Conservation (phyloP, 1,284 basidiomycete genomes). For the Ustilago shanxiensis region DNA sequence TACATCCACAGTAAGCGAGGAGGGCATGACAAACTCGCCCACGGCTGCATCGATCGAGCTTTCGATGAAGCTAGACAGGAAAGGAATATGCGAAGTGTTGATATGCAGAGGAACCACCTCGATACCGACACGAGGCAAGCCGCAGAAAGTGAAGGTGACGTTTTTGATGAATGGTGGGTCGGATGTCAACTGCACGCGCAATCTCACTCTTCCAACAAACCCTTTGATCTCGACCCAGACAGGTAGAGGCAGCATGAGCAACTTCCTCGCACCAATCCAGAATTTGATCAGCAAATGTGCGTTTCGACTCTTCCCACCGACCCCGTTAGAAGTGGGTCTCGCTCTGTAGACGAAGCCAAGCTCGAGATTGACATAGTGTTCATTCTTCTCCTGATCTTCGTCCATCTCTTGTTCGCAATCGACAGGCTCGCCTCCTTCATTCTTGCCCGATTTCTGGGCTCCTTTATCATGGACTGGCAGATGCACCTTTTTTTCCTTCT, state of each 20-base stretch:
- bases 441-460: background rate
- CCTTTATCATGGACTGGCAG: constrained; percentile 2
- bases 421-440: background rate
- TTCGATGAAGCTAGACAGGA: constrained; percentile 54
- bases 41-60: constrained; percentile 58
- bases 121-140: constrained; percentile 51
- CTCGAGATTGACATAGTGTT: constrained; percentile 55
- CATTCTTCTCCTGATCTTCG: constrained; percentile 25
- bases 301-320: constrained; percentile 44
- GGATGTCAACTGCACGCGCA: constrained; percentile 49
- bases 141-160: constrained; percentile 53
- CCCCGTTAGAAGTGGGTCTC: constrained; percentile 23
- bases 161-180: constrained; percentile 58
- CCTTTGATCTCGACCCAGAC: constrained; percentile 61
- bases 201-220: constrained; percentile 46
- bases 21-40: constrained; percentile 56
- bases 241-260: constrained; percentile 45
- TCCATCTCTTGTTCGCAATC: background rate
- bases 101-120: constrained; percentile 54
- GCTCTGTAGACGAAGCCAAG: constrained; percentile 52
- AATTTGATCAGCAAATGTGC: constrained; percentile 56
- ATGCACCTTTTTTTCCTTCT: constrained; percentile 1
- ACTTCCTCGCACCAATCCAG: constrained; percentile 49
- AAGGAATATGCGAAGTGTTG: constrained; percentile 51
- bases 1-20: constrained; percentile 51